Base-by-base conservation (phyloP, 331 rosid species). In the Ulmus americana region DNA sequence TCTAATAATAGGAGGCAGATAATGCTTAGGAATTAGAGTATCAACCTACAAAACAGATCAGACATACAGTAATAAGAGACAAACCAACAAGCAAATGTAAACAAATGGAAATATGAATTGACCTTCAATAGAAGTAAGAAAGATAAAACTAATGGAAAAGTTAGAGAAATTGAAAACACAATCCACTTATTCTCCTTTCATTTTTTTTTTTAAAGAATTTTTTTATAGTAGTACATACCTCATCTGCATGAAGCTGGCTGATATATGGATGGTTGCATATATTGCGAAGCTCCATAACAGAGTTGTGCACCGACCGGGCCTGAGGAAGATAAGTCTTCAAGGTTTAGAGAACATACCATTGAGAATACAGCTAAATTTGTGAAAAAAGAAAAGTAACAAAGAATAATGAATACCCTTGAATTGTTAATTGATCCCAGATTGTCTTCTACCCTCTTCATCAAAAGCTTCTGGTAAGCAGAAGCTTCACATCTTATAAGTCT, bases 261-360 rank as follows among this genome's bases (percentile, higher is more conserved):
- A 95, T 87, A 75, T 95, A 90, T 15, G 99, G 99, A 83, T 95
- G 99, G 75, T 95, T 95, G 83, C 99, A 95, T 69, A 95, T 95
- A 84, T 95, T 95, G 64, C 97, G 97, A 66, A 85, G 95, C 86
- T 95, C 99, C 99, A 95, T 95, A 56, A 95, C 99, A 52, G 99
- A 87, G 71, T 95, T 95, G 85, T 95, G 99, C 70, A 95, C 99
- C 9, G 99, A 77, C 55, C 97, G 97, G 55, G 71, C 82, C 99
- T 95, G 81, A 71, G 40, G 58, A 52, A 78, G 66, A 68, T 57
- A 65, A 65, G 68, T 50, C 18, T 43, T 68, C 69, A 59, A 65
- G 28, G 75, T 79, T 2, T 65, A 82, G 77, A 71, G 39, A 59
- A 77, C 53, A 49, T 55, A 56, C 49, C 39, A 72, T 59, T 15